Evolutionary conservation across 345 rosid genomes (phyloP).

Genomic region (Heritiera fomes): DNA sequence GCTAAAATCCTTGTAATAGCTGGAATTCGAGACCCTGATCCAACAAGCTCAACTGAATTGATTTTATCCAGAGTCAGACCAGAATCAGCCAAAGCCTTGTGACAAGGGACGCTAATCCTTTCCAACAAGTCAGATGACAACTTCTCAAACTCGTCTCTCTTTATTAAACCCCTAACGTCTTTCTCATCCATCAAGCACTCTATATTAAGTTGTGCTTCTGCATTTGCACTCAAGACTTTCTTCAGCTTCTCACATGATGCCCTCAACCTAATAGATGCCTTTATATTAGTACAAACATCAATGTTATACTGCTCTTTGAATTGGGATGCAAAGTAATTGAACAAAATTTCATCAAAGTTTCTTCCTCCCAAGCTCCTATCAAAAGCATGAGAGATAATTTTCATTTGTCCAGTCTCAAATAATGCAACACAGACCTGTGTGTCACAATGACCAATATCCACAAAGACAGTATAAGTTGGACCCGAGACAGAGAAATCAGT

Average conservation of each 20-base stretch:
- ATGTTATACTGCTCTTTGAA: constrained; percentile 59
- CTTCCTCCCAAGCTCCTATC: constrained; percentile 60
- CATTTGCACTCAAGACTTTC: constrained; percentile 72
- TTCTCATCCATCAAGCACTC: constrained; percentile 75
- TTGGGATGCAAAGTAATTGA: constrained; percentile 47
- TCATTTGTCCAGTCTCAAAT: constrained; percentile 55
- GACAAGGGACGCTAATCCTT: constrained; percentile 51
- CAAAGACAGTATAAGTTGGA: constrained; percentile 48
- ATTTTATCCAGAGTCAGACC: constrained; percentile 51
- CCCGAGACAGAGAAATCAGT: constrained; percentile 45
- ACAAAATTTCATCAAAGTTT: constrained; percentile 62
- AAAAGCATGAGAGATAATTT: constrained; percentile 55
- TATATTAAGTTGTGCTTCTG: constrained; percentile 62
- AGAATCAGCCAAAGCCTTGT: constrained; percentile 58
- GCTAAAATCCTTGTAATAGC: constrained; percentile 51
- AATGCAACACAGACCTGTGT: constrained; percentile 58
- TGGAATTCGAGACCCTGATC: constrained; percentile 70
- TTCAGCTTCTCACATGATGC: constrained; percentile 67
- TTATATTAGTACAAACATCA: constrained; percentile 57
- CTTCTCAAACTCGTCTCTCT: constrained; percentile 64
- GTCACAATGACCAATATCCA: constrained; percentile 66
- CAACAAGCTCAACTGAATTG: constrained; percentile 67
- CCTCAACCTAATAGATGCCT: constrained; percentile 58
- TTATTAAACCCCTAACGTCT: constrained; percentile 65
- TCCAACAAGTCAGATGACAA: constrained; percentile 50